Evolutionary conservation across 208 protist genomes (phyloP).

Genomic region (Trypanosoma conorhini): DNA sequence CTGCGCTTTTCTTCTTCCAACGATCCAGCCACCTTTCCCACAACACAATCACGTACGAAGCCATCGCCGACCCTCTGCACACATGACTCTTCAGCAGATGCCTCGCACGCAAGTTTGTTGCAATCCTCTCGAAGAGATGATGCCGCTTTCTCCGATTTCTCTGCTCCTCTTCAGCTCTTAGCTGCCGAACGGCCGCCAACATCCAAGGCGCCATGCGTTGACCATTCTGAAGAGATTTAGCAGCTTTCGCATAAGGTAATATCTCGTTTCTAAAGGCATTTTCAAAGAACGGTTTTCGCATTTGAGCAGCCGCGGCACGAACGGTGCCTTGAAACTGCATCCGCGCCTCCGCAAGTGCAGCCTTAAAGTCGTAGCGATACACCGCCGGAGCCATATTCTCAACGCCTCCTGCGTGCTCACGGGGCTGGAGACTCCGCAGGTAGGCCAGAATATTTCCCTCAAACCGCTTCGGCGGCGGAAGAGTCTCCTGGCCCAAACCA

Average conservation of each 20-base stretch:
- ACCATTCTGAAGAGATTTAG: slow-evolving; percentile 11
- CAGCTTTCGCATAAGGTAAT: slow-evolving; percentile 19
- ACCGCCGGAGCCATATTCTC: slow-evolving; percentile 21
- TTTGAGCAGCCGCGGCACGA: background rate
- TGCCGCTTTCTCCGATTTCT: slow-evolving; percentile 5
- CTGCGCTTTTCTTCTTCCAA: slow-evolving; percentile 1
- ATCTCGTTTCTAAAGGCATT: slow-evolving; percentile 11
- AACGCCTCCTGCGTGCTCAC: background rate
- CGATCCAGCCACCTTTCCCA: slow-evolving; percentile 23
- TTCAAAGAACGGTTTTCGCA: slow-evolving; percentile 21
- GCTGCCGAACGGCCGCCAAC: slow-evolving; percentile 2
- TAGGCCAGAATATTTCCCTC: slow-evolving; percentile 28
- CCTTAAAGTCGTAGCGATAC: slow-evolving; percentile 18
- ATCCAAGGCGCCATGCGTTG: slow-evolving; percentile 5
- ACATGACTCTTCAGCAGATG: slow-evolving; percentile 3
- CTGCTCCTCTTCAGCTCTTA: slow-evolving; percentile 18
- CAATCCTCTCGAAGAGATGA: slow-evolving; percentile 11
- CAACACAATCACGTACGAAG: slow-evolving; percentile 21
- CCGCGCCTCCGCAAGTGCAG: background rate
- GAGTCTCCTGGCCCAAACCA: background rate
- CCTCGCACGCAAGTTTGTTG: slow-evolving; percentile 25
- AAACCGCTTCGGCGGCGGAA: slow-evolving; percentile 1
- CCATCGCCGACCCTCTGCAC: slow-evolving; percentile 23
- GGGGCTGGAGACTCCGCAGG: slow-evolving; percentile 8
- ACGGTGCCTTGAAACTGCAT: background rate